These are phyloP conservation scores for Beta macrorhiza DNA, from an alignment of 179 eudicot genomes.

Conservation along the genomic window DNA sequence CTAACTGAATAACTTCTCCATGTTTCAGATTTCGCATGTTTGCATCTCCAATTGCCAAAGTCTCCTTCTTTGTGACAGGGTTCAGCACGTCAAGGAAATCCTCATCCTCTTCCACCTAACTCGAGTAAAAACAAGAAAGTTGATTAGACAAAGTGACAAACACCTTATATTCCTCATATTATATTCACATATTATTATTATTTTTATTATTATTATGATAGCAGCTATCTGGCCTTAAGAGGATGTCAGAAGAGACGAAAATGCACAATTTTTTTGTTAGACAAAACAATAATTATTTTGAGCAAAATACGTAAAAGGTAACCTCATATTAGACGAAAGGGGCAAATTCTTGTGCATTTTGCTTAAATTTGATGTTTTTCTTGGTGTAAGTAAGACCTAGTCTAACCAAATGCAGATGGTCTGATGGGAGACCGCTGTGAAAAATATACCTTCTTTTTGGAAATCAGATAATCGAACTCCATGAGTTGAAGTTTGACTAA, in stretches of 20 bases:
- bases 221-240: not conserved
- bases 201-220: not conserved
- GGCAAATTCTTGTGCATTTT: too few relatives aligned
- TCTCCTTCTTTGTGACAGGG: slow-evolving; percentile 75
- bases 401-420: too few relatives aligned
- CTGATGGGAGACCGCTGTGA: not conserved
- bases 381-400: too few relatives aligned
- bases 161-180: not conserved
- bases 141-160: slow-evolving; percentile 14
- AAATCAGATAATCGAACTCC: slow-evolving; percentile 80
- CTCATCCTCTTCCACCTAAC: slow-evolving; percentile 90
- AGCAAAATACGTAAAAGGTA: too few relatives aligned
- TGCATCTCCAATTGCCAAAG: slow-evolving; percentile 77
- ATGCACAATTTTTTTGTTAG: too few relatives aligned
- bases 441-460: slow-evolving; percentile 79
- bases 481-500: slow-evolving; percentile 61
- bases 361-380: not conserved
- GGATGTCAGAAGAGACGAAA: not conserved
- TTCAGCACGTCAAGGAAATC: slow-evolving; percentile 80
- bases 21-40: slow-evolving; percentile 82
- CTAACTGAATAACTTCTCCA: slow-evolving; percentile 84
- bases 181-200: not conserved
- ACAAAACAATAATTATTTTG: too few relatives aligned
- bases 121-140: not conserved
- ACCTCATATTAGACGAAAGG: too few relatives aligned